Evolutionary conservation across 371 early-diverging fungal genomes (phyloP), one percentile per base, ranked within the genome.

Genomic region (Synchytrium microbalum): DNA sequence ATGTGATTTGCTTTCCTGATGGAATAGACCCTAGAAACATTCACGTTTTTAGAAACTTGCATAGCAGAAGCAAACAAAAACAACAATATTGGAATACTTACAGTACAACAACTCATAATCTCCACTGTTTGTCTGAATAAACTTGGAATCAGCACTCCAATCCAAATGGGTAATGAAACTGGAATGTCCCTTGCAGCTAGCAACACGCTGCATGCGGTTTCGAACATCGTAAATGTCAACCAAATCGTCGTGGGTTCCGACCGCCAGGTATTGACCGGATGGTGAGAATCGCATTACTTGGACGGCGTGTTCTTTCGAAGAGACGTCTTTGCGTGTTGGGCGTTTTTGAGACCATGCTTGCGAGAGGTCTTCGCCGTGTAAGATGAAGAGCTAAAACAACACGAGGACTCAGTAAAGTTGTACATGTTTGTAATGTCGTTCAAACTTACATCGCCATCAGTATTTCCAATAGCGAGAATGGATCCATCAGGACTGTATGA

Each of bases 401-500:
- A 53, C 8, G 24, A 56, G 19, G 33, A 25, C 3, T 61, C 13
- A 30, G 16, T 28, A 28, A 24, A 32, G 58, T 51, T 30, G 53
- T 27, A 61, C 16, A 8, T 51, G n/a, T 51, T 51, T 51, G 51
- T 51, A n/a, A 33, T 46, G 26, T n/a, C 27, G 5, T 33, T 2
- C 8, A 53, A 8, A 25, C 67, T 61, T 32, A 70, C 71, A 66
- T 67, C 71, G 25, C 71, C 71, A 24, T 61, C 25, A 29, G 58
- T 60, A 46, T 71, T 71, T 10, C 71, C 71, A n/a, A 68, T 63
- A 3, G 71, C 71, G 32, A 71, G 14, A 26, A 59, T 63, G 51
- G 61, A 65, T 16, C 65, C 68, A 54, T 68, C 68, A 0, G 68
- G 66, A 38, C 71, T 71, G 59, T 62, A 68, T 16, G 59, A 25